phyloP scores from a whole-genome alignment of 371 early-diverging fungal species.

The Polyrhizophydium stewartii region DNA sequence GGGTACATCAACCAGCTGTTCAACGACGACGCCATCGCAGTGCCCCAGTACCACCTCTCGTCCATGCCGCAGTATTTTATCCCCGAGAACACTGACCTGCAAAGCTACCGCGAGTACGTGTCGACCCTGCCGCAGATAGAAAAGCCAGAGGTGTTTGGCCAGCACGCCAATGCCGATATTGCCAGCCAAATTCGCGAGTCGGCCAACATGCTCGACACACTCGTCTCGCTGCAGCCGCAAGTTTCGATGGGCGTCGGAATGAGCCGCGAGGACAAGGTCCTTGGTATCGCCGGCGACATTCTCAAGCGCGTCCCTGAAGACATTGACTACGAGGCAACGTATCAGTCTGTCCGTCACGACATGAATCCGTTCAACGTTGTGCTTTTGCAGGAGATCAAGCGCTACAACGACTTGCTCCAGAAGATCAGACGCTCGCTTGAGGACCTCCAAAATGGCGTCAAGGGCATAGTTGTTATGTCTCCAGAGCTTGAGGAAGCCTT shows the following conservation, averaged over 20 bases:
- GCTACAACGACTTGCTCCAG: constrained; percentile 43
- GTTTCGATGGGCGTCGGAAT: constrained; percentile 24
- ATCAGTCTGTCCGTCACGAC: constrained; percentile 32
- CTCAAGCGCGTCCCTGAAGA: constrained; percentile 38
- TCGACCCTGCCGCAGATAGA: constrained; percentile 37
- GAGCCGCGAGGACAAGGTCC: constrained; percentile 44
- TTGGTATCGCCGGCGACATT: constrained; percentile 38
- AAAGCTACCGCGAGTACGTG: constrained; percentile 37
- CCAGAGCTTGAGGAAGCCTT: constrained; percentile 49
- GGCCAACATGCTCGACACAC: constrained; percentile 29
- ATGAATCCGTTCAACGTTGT: constrained; percentile 45
- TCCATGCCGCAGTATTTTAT: constrained; percentile 37
- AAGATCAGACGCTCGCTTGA: constrained; percentile 34
- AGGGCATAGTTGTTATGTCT: constrained; percentile 56
- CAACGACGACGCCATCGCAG: constrained; percentile 37
- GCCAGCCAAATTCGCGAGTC: constrained; percentile 48
- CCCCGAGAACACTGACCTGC: constrained; percentile 37
- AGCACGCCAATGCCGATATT: constrained; percentile 55
- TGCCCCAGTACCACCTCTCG: constrained; percentile 36
- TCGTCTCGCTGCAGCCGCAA: constrained; percentile 44
- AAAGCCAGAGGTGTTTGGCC: constrained; percentile 52
- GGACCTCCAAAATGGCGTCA: constrained; percentile 48
- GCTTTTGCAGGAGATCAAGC: constrained; percentile 46
- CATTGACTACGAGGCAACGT: constrained; percentile 42
- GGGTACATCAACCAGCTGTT: constrained; percentile 46